phyloP scores from a whole-genome alignment of 768 basidiomycete genomes.

The Thelephora ganbajun region DNA sequence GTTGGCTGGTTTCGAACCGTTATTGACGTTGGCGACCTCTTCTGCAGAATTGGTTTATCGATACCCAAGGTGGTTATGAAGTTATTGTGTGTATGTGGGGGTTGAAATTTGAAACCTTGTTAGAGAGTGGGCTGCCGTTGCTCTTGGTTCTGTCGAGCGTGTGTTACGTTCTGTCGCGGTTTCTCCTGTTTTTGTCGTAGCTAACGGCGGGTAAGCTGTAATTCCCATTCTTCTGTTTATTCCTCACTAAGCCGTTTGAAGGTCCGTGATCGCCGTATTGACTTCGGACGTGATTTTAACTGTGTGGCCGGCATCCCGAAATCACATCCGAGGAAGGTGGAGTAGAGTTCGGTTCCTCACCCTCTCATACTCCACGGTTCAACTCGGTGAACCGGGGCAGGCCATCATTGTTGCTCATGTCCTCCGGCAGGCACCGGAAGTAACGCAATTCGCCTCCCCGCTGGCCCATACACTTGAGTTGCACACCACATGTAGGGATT shows the following conservation, averaged over 20 bases:
- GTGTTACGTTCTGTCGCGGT: slow-evolving; percentile 39
- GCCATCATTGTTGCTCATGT: slow-evolving; percentile 40
- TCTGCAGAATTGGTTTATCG: slow-evolving; percentile 24
- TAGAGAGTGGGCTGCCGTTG: slow-evolving; percentile 53
- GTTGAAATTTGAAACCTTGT: slow-evolving; percentile 9
- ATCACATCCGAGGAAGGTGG: slow-evolving; percentile 67
- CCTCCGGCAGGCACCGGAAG: slow-evolving; percentile 22
- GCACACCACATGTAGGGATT: slow-evolving; percentile 41
- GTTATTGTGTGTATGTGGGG: slow-evolving; percentile 11
- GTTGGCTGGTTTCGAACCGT: slow-evolving; percentile 65
- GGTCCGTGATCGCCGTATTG: slow-evolving; percentile 54
- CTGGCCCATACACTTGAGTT: slow-evolving; percentile 25
- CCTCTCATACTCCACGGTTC: neutral
- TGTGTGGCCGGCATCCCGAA: slow-evolving; percentile 53
- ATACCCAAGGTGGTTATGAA: slow-evolving; percentile 25
- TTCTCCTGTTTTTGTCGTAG: slow-evolving; percentile 56
- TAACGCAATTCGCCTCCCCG: slow-evolving; percentile 6
- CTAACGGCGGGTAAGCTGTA: slow-evolving; percentile 41
- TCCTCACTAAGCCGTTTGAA: slow-evolving; percentile 17
- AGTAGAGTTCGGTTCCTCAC: slow-evolving; percentile 26
- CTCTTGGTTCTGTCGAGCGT: slow-evolving; percentile 63
- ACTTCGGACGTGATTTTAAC: slow-evolving; percentile 66
- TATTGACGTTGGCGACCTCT: slow-evolving; percentile 41
- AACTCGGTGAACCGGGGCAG: slow-evolving; percentile 19
- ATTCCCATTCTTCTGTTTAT: neutral